Evolutionary conservation across 495 filamentous ascomycete genomes (phyloP), one percentile per base, ranked within the genome.

Genomic region (Penicillium turbatum): DNA sequence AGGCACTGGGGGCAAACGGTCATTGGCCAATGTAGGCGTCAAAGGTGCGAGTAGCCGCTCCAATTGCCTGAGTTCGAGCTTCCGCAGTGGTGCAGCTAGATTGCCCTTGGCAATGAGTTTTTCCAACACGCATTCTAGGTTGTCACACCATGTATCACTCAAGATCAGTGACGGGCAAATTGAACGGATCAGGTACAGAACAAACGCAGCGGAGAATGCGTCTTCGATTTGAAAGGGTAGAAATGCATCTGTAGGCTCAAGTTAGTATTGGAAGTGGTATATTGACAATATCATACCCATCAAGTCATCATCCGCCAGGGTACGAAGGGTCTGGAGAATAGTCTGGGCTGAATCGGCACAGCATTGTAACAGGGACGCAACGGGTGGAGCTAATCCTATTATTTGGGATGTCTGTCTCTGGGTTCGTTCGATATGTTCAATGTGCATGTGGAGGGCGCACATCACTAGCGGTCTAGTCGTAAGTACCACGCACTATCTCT

Each of bases 161-260:
- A 54, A 51, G 3, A 67, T 60, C 1, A 68, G 48, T 0, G 56
- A 59, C 5, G 67, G 65, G 10, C 62, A 57, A 19, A 70, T 63
- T 2, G 59, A 54, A 29, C 57, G 60, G 13, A 70, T 66, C 3
- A 70, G 45, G 30, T 68, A 64, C 10, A 70, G 53, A 11, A 70
- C 60, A 42, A 70, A 70, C 1, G 65, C 62, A 9, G 67, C 68
- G 29, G 67, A 68, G 29, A 61, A 70, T 6, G 65, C 64, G 6
- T 66, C 65, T 53, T 70, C 67, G 13, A 70, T 54, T 45, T 70
- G 67, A 26, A 68, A 70, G 2, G 67, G 65, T 27, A 70, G 47
- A 10, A 70, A 70, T 35, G 63, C 62, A 35, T 70, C 67, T 68
- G n/a, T 21, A 32, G n/a, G 2, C 6, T 16, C 1, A 1, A 39